Evolutionary conservation across 306 rosid species (phyloP).

Genomic region (Quercus variabilis): DNA sequence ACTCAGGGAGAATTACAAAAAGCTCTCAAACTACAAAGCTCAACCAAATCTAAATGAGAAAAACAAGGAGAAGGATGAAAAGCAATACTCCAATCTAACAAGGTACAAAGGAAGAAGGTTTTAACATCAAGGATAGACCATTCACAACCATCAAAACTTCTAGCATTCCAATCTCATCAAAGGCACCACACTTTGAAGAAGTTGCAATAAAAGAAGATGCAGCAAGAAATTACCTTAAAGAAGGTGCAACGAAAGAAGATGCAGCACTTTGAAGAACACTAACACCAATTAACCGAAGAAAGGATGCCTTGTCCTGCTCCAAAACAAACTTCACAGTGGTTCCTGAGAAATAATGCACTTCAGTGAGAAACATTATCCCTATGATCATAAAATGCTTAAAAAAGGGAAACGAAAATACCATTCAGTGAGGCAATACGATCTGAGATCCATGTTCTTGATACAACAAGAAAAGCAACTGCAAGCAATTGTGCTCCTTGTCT

Average conservation of each 20-base stretch:
- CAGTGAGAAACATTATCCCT: conserved; percentile 21
- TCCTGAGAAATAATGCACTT: conserved; percentile 48
- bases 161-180: too few relatives aligned
- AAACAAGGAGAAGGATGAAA: too few relatives aligned
- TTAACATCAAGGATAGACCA: too few relatives aligned
- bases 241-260: conserved; percentile 83
- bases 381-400: not conserved
- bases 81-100: too few relatives aligned
- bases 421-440: conserved; percentile 90
- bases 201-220: too few relatives aligned
- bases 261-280: conserved; percentile 86
- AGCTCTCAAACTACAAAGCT: too few relatives aligned
- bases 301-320: conserved; percentile 85
- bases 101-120: too few relatives aligned
- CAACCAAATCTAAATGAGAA: too few relatives aligned
- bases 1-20: too few relatives aligned
- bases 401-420: conserved; percentile 42
- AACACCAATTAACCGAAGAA: conserved; percentile 59
- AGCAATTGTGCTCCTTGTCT: conserved; percentile 94
- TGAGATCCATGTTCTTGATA: conserved; percentile 94
- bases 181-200: too few relatives aligned
- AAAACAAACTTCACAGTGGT: conserved; percentile 81
- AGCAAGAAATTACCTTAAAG: conserved; percentile 53
- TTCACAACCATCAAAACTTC: too few relatives aligned
- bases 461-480: conserved; percentile 88